These are phyloP conservation scores for Yarrowia galli DNA, from an alignment of 1,139 yeast species.

Conservation along the genomic window DNA sequence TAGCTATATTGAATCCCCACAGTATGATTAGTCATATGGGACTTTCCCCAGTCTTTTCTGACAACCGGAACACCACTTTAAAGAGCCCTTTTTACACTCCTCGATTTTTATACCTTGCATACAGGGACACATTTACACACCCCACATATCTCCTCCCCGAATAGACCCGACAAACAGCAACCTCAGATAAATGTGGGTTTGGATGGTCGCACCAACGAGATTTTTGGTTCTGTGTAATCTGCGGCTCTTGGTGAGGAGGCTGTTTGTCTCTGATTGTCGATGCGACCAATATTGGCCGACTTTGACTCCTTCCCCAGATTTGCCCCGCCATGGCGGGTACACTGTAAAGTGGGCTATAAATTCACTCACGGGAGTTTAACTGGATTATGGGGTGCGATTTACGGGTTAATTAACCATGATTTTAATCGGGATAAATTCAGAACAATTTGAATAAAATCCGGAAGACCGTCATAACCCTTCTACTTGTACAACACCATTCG, in stretches of 20 bases:
- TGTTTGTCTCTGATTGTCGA: not conserved
- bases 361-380: slow-evolving; percentile 6
- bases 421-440: not conserved
- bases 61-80: not conserved
- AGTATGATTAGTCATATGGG: not conserved
- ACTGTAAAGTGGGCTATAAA: not conserved
- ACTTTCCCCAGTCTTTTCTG: not conserved
- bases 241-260: not conserved
- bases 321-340: slow-evolving; percentile 1
- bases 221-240: not conserved
- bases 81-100: not conserved
- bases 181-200: not conserved
- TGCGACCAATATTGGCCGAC: not conserved
- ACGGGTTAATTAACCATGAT: not conserved
- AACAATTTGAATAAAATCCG: too few species aligned
- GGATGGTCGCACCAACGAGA: too few species aligned
- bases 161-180: not conserved
- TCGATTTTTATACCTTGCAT: not conserved
- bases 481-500: too few species aligned
- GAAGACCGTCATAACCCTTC: too few species aligned
- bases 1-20: not conserved
- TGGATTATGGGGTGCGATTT: not conserved
- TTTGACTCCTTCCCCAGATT: not conserved
- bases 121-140: not conserved
- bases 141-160: slow-evolving; percentile 5